Base-by-base conservation (phyloP, 129 eudicot genomes). In the Flaveria sonorensis region DNA sequence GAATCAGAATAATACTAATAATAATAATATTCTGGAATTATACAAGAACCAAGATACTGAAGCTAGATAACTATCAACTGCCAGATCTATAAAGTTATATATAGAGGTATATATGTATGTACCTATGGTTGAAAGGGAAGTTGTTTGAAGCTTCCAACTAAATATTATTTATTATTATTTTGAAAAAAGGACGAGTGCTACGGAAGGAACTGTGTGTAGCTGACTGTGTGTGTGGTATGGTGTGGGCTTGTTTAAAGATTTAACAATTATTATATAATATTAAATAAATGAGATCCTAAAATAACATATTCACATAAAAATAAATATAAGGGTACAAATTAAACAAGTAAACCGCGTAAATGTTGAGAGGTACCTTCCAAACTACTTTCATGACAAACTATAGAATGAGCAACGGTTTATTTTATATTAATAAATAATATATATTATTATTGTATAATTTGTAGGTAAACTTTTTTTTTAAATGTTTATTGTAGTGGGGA, bases 61-160 rank as follows among this genome's bases (percentile, higher is more conserved):
- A 43, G 7, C 23, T 12, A 30, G 63, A 71, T 77, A 76, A 57
- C 36, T 76, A 71, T 62, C 23, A 79, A 72, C 73, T 11, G 50
- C 73, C 15, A 5, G 74, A 71, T 64, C 39, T 20, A 40, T 66
- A 5, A 79, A 1, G 46, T 62, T 72, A 79, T 79, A 78, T 63
- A 66, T 77, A 78, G 21, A 53, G 7, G 28, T 59, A 23, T 59
- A 59, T 30, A 2, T 21, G 65, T 55, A 59, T 47, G 36, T 75
- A 26, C 18, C 14, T 24, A 40, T 53, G 68, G 28, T 13, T 57
- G 32, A 71, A 45, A 71, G 45, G 77, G 64, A 61, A 71, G 53
- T 48, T 8, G 28, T 79, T 30, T 32, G 82, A 79, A 79, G 53
- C 53, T 79, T 61, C 72, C 55, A 60, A 46, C 39, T 32, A 1